Percentiles rank a stretch among this genome's conserved stretches.
Evolutionary conservation across 768 basidiomycete genomes (phyloP).

Genomic region (Boletus edulis): DNA sequence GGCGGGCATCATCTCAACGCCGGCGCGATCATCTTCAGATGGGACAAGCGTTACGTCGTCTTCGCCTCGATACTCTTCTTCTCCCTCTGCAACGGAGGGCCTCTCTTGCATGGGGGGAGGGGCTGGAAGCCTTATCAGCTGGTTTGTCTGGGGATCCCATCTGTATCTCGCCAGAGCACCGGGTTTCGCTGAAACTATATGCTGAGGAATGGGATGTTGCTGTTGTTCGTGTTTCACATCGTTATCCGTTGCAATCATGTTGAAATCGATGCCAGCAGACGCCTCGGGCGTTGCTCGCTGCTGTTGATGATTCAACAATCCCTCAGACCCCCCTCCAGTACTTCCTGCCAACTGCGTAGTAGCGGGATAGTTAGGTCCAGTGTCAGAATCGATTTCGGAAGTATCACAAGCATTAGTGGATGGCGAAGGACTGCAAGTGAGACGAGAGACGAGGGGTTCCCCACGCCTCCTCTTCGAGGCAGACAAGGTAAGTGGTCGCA

Average conservation of each 20-base stretch:
- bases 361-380: background rate
- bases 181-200: background rate
- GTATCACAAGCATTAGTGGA: background rate
- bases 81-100: background rate
- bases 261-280: background rate
- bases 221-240: no score
- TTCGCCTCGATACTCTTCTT: background rate
- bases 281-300: background rate
- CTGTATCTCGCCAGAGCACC: slow-evolving; percentile 5
- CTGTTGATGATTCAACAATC: background rate
- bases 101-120: background rate
- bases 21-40: slow-evolving; percentile 6
- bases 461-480: background rate
- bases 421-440: background rate
- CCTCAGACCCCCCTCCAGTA: no score
- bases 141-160: slow-evolving; percentile 3
- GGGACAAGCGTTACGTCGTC: slow-evolving; percentile 18
- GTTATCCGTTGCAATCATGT: background rate
- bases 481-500: background rate
- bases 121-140: background rate
- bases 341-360: background rate
- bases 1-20: background rate
- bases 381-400: background rate
- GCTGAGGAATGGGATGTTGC: background rate
- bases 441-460: background rate